Evolutionary conservation across 75 land plant species (phyloP).

Genomic region (Larix kaempferi): DNA sequence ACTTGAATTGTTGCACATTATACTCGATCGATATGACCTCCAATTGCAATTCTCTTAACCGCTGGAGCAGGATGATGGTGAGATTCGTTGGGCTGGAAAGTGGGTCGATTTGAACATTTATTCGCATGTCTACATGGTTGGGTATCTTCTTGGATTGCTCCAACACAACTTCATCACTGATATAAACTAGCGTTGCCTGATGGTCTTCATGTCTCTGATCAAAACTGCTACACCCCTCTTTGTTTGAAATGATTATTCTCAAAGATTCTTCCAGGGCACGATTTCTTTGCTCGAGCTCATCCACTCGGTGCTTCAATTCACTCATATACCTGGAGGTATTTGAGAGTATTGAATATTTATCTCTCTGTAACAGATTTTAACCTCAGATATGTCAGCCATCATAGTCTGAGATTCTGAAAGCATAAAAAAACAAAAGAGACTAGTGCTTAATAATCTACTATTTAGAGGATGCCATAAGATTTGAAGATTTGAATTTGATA

Average conservation of each 20-base stretch:
- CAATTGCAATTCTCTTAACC: not conserved
- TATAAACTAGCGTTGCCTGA: not conserved
- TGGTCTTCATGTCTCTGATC: no score
- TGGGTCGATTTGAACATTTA: not conserved
- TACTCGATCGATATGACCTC: not conserved
- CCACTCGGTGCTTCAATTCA: not conserved
- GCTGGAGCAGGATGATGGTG: not conserved
- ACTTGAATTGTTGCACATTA: not conserved
- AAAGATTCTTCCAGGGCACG: not conserved
- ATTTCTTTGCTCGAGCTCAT: constrained; percentile 1
- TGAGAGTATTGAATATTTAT: not conserved
- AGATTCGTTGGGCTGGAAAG: not conserved
- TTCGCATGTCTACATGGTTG: not conserved
- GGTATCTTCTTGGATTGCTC: not conserved
- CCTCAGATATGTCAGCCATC: not conserved
- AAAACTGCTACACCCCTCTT: not conserved
- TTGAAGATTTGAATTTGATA: not conserved
- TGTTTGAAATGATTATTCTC: no score
- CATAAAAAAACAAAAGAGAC: no score
- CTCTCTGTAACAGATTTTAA: not conserved
- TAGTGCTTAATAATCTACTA: not conserved
- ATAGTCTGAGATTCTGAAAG: no score
- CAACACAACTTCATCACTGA: not conserved
- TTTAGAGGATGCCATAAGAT: not conserved
- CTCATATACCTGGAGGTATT: not conserved